These are phyloP conservation scores for Madurella fahalii DNA, from an alignment of 2,329 filamentous ascomycete genomes.

Conservation along the genomic window DNA sequence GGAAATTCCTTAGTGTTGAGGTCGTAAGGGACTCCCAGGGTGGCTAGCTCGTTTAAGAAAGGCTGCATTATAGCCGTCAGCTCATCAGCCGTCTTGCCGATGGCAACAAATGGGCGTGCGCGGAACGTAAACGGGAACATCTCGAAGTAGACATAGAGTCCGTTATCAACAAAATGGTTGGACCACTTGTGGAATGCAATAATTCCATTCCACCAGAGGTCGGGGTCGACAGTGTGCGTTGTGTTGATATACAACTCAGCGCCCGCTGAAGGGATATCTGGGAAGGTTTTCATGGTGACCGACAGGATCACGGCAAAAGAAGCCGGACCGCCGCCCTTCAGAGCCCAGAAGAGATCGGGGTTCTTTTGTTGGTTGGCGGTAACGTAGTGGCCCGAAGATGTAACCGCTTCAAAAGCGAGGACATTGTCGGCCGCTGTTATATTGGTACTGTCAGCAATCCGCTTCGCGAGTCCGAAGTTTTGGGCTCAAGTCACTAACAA, in stretches of 20 bases:
- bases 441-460: not conserved
- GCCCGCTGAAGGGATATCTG: conserved; percentile 41
- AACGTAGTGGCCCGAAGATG: conserved; percentile 39
- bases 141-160: conserved; percentile 43
- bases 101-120: conserved; percentile 34
- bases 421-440: conserved; percentile 43
- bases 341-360: conserved; percentile 53
- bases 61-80: conserved; percentile 33
- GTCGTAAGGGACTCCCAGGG: conserved; percentile 30
- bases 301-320: conserved; percentile 49
- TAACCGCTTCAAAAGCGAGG: conserved; percentile 45
- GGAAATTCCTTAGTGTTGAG: conserved; percentile 30
- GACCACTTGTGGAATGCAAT: conserved; percentile 43
- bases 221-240: conserved; percentile 34
- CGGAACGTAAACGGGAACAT: conserved; percentile 36
- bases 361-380: conserved; percentile 41
- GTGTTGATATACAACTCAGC: conserved; percentile 39
- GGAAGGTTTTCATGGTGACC: conserved; percentile 48
- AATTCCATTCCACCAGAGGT: conserved; percentile 44
- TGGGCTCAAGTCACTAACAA: conserved; percentile 3
- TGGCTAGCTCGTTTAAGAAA: conserved; percentile 32
- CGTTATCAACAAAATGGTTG: conserved; percentile 38
- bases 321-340: conserved; percentile 49
- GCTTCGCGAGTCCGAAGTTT: too few relatives aligned
- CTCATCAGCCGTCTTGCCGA: conserved; percentile 33